Evolutionary conservation across 257 asterid genomes (phyloP).

Genomic region (Lavandula angustifolia): DNA sequence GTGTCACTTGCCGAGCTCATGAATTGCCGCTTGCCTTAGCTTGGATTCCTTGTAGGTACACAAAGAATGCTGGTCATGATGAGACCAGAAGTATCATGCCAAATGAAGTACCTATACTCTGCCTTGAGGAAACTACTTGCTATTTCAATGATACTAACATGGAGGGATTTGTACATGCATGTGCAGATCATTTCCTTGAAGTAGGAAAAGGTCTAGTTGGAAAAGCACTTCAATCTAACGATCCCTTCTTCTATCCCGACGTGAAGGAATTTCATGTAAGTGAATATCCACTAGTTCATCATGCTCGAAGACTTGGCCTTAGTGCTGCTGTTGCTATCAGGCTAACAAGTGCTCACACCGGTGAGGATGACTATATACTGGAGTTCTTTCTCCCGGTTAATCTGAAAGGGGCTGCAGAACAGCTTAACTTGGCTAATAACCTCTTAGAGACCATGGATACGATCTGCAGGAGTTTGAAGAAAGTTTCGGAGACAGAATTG

Average conservation of each 20-base stretch:
- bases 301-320: conserved; percentile 70
- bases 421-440: conserved; percentile 55
- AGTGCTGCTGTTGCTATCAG: conserved; percentile 71
- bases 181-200: conserved; percentile 60
- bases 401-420: conserved; percentile 49
- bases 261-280: conserved; percentile 62
- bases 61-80: conserved; percentile 17
- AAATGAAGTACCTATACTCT: conserved; percentile 38
- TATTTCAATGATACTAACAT: conserved; percentile 47
- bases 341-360: conserved; percentile 55
- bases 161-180: conserved; percentile 69
- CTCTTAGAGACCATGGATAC: conserved; percentile 58
- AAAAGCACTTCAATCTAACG: conserved; percentile 67
- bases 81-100: conserved; percentile 15
- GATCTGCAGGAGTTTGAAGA: conserved; percentile 57
- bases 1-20: conserved; percentile 63
- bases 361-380: conserved; percentile 61
- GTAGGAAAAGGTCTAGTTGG: conserved; percentile 79
- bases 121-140: conserved; percentile 53
- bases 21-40: conserved; percentile 69
- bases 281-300: conserved; percentile 82
- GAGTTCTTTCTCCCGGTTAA: conserved; percentile 75
- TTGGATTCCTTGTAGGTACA: conserved; percentile 61
- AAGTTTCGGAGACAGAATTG: conserved; percentile 50
- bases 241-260: conserved; percentile 58